Base-by-base conservation (phyloP, 164 flowering plant species). In the Dillenia turbinata region DNA sequence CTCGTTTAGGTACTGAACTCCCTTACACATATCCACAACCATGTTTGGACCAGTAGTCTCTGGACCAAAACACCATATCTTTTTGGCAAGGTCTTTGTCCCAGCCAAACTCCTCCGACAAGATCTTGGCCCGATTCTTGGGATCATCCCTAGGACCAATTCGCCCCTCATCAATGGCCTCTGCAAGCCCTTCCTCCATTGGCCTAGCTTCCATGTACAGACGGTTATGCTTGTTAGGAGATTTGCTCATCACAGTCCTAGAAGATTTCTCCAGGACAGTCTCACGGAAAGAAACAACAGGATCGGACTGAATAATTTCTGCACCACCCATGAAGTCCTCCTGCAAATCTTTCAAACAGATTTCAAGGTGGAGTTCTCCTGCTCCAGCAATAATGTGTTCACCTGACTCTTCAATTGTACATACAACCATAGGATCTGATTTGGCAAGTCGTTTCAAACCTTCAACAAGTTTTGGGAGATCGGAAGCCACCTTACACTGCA, bases 381-480 rank as follows among this genome's bases (percentile, higher is more conserved):
- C 74, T 59, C 74, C 74, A 16, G 77, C 79, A 69, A 73, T 65
- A 49, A 76, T 73, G 60, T 76, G 77, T 67, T 76, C 77, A 12
- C 79, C 79, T 12, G 74, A 73, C 54, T 76, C 79, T 46, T 76
- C 77, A 2, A 76, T 73, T 4, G 66, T 57, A 47, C 77, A 76
- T 6, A 69, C 68, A 24, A 76, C 79, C 77, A 73, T 73, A 52
- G 77, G 77, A 58, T 76, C 77, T 8, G 79, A 73, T 67, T 76
- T 76, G 14, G 79, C 74, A 40, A 76, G 53, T 11, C 77, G 77
- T 49, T 76, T 76, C n/a, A 76, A 64, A 47, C 79, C 79, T 61
- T 76, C 79, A 54, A 73, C 77, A 61, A 76, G 77, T 46, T 73
- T 76, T 11, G 79, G 79, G 44, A 76, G 79, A 46, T 76, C 79